Evolutionary conservation across 176 grass and related monocot species (phyloP), one percentile per base, ranked within the genome.

Genomic region (Oryza nivara): DNA sequence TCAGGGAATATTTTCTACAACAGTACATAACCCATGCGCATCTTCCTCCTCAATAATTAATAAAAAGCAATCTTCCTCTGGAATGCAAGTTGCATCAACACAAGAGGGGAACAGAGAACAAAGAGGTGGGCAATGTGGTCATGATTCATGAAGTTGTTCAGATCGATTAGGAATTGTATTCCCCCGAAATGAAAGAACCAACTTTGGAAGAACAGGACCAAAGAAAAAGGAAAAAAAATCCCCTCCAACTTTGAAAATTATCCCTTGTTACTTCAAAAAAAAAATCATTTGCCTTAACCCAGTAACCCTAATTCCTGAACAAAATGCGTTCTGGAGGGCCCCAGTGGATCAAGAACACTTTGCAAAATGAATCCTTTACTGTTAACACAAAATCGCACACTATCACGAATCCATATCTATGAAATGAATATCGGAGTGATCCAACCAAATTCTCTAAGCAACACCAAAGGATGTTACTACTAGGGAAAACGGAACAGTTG

Each of bases 341-440:
- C 80, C 63, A 3, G 74, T 15, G 58, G 58, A 91, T 70, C 28
- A 74, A 65, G 73, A 79, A 56, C 25, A 54, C 25, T 67, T 32
- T 32, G 9, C 7, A 60, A 34, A 43, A 25, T 34, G 41, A 74
- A 80, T 28, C 68, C 15, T 16, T 7, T 4, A 19, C 44, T 22
- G 72, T 17, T 13, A 70, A 32, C 65, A 82, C 4, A 46, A 19
- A 75, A 79, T 13, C 48, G 26, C 68, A 48, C 26, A 22, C 1
- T 56, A 1, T 58, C 54, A n/a, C 17, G 1, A 58, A 14, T 67
- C 6, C 34, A 48, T 8, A 44, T 67, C 12, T 11, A 64, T 51
- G 1, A 77, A 77, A 48, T 41, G 22, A 84, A 22, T 1, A 65
- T 11, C 41, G 14, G 79, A 38, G 58, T 35, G 48, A 69, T 64